Percentiles rank a stretch among this genome's conserved stretches.
These are phyloP conservation scores for Leucogyrophana mollusca DNA, from an alignment of 768 basidiomycete species.

Conservation along the genomic window DNA sequence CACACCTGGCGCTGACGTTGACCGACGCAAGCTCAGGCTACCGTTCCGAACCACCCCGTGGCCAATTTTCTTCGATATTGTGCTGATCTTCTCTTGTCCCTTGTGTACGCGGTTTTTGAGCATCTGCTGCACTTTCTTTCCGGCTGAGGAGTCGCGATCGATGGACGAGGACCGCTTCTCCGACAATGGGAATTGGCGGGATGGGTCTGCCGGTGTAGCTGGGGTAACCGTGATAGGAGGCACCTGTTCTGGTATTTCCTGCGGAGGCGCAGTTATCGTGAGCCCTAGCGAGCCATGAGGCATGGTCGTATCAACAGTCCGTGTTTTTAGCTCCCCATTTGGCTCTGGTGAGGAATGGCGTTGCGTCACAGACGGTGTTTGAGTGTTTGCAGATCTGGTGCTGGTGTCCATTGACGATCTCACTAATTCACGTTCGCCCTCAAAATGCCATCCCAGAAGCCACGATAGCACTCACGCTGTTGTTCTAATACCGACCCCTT, in stretches of 20 bases:
- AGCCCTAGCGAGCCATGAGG: slow-evolving; percentile 7
- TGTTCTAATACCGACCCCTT: slow-evolving; percentile 31
- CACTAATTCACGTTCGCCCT: slow-evolving; percentile 11
- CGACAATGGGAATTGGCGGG: slow-evolving; percentile 15
- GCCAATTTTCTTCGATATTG: slow-evolving; percentile 76
- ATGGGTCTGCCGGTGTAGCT: slow-evolving; percentile 49
- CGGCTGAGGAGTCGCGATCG: slow-evolving; percentile 49
- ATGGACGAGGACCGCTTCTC: slow-evolving; percentile 29
- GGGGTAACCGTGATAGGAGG: slow-evolving; percentile 60
- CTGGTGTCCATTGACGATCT: slow-evolving; percentile 30
- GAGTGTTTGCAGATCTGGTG: slow-evolving; percentile 25
- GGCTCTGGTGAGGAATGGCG: slow-evolving; percentile 13
- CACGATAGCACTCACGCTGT: slow-evolving; percentile 19
- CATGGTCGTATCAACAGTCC: neutral
- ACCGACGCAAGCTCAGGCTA: slow-evolving; percentile 45
- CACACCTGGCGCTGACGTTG: slow-evolving; percentile 70
- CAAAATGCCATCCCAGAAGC: slow-evolving; percentile 4
- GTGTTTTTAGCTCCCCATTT: slow-evolving; percentile 9
- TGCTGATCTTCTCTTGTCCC: slow-evolving; percentile 68
- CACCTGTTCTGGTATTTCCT: slow-evolving; percentile 2
- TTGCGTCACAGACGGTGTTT: slow-evolving; percentile 9
- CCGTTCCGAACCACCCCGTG: slow-evolving; percentile 62
- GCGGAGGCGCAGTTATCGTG: neutral
- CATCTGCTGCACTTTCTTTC: slow-evolving; percentile 76
- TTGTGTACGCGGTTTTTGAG: slow-evolving; percentile 74